Conservation (phyloP, 2,329 filamentous ascomycete genomes). For the Phialemoniopsis sp. region DNA sequence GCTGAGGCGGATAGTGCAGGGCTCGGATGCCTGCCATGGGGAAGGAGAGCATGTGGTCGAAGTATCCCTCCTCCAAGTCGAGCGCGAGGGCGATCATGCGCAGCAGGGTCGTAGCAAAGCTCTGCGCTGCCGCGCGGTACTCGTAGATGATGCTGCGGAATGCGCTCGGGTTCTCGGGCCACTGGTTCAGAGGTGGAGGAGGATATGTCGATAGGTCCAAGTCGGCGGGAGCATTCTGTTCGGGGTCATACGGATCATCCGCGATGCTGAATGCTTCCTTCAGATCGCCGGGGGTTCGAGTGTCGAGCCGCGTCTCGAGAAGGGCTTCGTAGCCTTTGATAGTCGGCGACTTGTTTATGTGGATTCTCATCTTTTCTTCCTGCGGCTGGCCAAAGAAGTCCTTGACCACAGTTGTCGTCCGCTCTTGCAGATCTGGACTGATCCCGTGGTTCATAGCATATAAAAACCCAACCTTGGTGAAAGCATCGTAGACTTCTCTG, state of each 20-base stretch:
- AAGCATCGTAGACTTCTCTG: conserved; percentile 3
- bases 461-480: conserved; percentile 14
- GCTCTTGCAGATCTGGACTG: conserved; percentile 3
- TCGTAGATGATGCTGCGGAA: conserved; percentile 10
- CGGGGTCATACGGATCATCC: conserved; percentile 14
- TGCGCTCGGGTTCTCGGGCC: conserved; percentile 2
- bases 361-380: conserved; percentile 13
- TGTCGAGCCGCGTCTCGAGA: conserved; percentile 13
- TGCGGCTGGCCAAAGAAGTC: conserved; percentile 14
- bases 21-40: conserved; percentile 38
- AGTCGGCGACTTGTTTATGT: conserved; percentile 4
- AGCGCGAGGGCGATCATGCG: conserved; percentile 15
- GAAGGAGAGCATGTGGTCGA: conserved; percentile 31
- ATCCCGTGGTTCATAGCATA: conserved; percentile 17
- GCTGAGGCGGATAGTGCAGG: conserved; percentile 34
- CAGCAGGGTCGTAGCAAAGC: conserved; percentile 9
- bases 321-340: conserved; percentile 14
- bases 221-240: conserved; percentile 5
- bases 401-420: conserved; percentile 4
- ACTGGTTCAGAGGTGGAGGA: conserved; percentile 3
- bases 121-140: conserved; percentile 9
- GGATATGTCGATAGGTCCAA: conserved; percentile 1
- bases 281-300: conserved; percentile 7
- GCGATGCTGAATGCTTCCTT: conserved; percentile 18
- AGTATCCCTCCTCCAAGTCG: conserved; percentile 21